Percentiles rank a stretch among this genome's conserved stretches.
phyloP scores from a whole-genome alignment of 345 rosid genomes.

The Geranium rotundifolium region DNA sequence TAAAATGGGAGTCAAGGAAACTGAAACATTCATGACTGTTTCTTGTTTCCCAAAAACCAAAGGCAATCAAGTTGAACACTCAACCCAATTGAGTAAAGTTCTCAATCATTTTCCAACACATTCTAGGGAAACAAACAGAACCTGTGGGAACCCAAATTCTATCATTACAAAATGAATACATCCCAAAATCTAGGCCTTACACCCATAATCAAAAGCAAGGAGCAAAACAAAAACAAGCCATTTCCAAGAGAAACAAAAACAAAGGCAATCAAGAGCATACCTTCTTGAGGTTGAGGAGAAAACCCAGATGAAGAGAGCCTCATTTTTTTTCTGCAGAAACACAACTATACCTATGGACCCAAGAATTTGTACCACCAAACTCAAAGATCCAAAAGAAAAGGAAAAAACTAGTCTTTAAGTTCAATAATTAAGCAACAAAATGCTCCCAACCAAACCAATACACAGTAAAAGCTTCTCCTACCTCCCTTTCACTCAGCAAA shows the following conservation, averaged over 20 bases:
- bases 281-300: slow-evolving; percentile 77
- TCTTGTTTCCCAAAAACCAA: too few species aligned
- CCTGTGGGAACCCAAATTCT: too few species aligned
- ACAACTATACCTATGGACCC: too few species aligned
- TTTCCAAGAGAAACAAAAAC: neutral
- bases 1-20: too few species aligned
- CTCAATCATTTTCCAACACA: neutral
- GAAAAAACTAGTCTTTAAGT: slow-evolving; percentile 8
- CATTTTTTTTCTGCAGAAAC: slow-evolving; percentile 26
- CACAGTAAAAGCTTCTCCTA: neutral
- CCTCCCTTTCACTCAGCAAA: neutral
- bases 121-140: too few species aligned
- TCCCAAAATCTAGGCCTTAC: too few species aligned
- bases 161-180: too few species aligned
- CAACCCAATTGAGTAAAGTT: neutral
- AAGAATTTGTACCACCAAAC: neutral
- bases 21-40: neutral
- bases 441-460: slow-evolving; percentile 8
- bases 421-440: slow-evolving; percentile 6
- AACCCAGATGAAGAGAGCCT: slow-evolving; percentile 87
- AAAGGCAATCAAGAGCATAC: slow-evolving; percentile 15
- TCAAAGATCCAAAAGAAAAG: slow-evolving; percentile 8
- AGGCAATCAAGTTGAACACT: too few species aligned
- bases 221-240: too few species aligned
- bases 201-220: neutral